phyloP scores from a whole-genome alignment of 495 filamentous ascomycete species.

The Pyrenula aspistea region DNA sequence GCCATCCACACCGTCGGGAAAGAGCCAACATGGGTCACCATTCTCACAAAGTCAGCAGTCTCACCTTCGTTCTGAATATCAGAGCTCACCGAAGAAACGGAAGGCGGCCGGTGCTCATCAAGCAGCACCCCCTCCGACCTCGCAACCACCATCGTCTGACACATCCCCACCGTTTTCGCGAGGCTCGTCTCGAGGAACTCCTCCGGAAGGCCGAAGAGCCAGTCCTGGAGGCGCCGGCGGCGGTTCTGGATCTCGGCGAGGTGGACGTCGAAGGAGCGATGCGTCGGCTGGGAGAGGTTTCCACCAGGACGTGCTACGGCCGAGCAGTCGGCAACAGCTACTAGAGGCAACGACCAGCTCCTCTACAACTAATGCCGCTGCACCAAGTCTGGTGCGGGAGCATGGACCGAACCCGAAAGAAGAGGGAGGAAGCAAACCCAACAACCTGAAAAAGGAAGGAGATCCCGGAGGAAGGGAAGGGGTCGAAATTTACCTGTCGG shows the following conservation, averaged over 20 bases:
- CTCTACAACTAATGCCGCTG: neutral
- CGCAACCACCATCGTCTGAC: slow-evolving; percentile 5
- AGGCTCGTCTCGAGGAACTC: slow-evolving; percentile 5
- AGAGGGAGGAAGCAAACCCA: no score
- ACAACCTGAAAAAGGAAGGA: neutral
- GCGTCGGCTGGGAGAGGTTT: neutral
- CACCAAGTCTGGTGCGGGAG: neutral
- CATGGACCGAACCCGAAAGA: neutral
- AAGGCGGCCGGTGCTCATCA: slow-evolving; percentile 27
- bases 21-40: slow-evolving; percentile 16
- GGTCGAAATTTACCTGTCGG: neutral
- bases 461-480: neutral
- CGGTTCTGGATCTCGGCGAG: neutral
- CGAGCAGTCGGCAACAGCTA: neutral
- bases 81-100: slow-evolving; percentile 29
- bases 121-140: slow-evolving; percentile 22
- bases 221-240: neutral
- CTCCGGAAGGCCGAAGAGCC: neutral
- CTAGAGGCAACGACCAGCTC: neutral
- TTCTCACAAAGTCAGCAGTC: slow-evolving; percentile 9
- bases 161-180: slow-evolving; percentile 15
- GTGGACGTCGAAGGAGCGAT: neutral
- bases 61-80: slow-evolving; percentile 23
- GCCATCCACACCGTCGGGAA: slow-evolving; percentile 16
- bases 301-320: neutral